Conservation (phyloP, 768 basidiomycete species). For the Psilocybe sp. region DNA sequence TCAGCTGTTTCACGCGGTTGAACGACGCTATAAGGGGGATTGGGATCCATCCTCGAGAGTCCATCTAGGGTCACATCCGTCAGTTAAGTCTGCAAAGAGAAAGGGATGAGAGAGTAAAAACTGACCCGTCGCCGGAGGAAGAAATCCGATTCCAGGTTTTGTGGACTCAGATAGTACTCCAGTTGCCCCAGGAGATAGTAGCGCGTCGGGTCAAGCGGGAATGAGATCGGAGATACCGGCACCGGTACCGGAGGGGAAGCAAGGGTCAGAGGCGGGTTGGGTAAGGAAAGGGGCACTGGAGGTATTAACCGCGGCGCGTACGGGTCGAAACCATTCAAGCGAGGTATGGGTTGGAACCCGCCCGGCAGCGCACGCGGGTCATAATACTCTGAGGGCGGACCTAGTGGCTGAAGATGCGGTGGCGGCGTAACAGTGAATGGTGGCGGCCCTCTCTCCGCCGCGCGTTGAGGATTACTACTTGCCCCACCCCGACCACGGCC, state of each 20-base stretch:
- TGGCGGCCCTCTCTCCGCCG: slow-evolving; percentile 22
- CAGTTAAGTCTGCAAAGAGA: neutral
- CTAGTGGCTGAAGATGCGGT: slow-evolving; percentile 28
- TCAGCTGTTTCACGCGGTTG: slow-evolving; percentile 74
- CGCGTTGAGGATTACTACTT: slow-evolving; percentile 13
- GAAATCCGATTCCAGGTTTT: slow-evolving; percentile 88
- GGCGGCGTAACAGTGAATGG: slow-evolving; percentile 27
- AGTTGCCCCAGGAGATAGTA: slow-evolving; percentile 77
- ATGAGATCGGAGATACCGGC: slow-evolving; percentile 43
- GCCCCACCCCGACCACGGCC: slow-evolving; percentile 19
- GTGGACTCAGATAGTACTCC: slow-evolving; percentile 89
- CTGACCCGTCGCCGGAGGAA: slow-evolving; percentile 76
- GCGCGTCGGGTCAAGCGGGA: slow-evolving; percentile 62
- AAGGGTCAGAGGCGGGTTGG: slow-evolving; percentile 12
- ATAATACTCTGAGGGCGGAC: slow-evolving; percentile 8
- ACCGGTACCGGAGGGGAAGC: slow-evolving; percentile 39
- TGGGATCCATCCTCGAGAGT: slow-evolving; percentile 82
- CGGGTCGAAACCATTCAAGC: slow-evolving; percentile 2
- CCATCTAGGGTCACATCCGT: slow-evolving; percentile 60
- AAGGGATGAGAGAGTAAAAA: slow-evolving; percentile 14
- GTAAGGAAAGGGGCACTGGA: slow-evolving; percentile 21
- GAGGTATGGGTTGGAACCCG: slow-evolving; percentile 21
- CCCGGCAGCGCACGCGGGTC: slow-evolving; percentile 8
- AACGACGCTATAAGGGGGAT: slow-evolving; percentile 83
- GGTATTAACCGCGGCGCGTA: slow-evolving; percentile 11